Conservation (phyloP, 1,284 basidiomycete genomes). For the Thecaphora thlaspeos region DNA sequence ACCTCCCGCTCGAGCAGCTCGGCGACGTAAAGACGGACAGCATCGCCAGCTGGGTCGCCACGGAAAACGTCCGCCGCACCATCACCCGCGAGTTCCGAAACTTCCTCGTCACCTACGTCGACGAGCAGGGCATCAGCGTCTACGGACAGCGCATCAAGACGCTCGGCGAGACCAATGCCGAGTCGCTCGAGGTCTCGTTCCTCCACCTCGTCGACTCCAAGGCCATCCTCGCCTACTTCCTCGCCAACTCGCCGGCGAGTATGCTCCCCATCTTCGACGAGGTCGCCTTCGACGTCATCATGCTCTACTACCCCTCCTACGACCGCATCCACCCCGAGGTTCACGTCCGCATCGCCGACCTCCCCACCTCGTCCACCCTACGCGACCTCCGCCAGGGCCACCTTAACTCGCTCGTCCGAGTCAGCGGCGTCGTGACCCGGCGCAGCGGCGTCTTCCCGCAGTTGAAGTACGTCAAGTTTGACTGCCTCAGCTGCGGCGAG, state of each 20-base stretch:
- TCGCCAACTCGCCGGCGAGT: conserved; percentile 87
- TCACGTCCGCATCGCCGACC: conserved; percentile 91
- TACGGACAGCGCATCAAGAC: conserved; percentile 91
- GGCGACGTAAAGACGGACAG: conserved; percentile 96
- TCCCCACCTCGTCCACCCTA: conserved; percentile 83
- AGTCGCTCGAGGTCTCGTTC: conserved; percentile 95
- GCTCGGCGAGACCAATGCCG: conserved; percentile 93
- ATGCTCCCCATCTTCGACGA: conserved; percentile 95
- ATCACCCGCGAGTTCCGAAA: conserved; percentile 90
- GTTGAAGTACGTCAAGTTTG: conserved; percentile 98
- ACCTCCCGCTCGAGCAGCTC: conserved; percentile 90
- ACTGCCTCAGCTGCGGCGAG: conserved; percentile 78
- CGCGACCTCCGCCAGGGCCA: conserved; percentile 89
- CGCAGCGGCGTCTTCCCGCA: conserved; percentile 96
- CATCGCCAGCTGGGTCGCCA: conserved; percentile 94
- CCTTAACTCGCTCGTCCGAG: conserved; percentile 91
- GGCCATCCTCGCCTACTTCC: conserved; percentile 92
- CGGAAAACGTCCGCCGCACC: conserved; percentile 82
- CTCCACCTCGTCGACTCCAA: conserved; percentile 85
- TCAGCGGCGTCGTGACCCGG: conserved; percentile 94
- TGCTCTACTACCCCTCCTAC: conserved; percentile 93
- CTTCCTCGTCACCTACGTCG: conserved; percentile 93
- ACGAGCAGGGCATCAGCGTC: conserved; percentile 84
- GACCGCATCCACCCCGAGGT: conserved; percentile 96
- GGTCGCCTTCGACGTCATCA: conserved; percentile 87